Evolutionary conservation across 2,329 filamentous ascomycete genomes (phyloP), one percentile per base, ranked within the genome.

Genomic region (Apiospora malaysiana): DNA sequence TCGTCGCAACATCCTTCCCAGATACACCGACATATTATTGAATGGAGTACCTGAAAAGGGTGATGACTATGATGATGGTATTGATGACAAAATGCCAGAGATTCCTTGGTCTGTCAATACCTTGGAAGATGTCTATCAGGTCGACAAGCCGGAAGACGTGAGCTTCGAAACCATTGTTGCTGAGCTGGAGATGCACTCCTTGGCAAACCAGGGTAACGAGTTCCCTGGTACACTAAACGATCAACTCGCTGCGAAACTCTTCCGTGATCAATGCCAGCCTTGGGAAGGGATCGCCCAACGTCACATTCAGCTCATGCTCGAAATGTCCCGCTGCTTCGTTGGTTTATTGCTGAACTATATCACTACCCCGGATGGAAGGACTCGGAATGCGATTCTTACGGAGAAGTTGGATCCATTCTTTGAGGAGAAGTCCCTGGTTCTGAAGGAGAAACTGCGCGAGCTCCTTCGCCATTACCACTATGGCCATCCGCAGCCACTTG

Each of bases 151-250:
- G 42, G 42, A 45, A 45, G 42, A 45, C 42, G 42, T 45, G 42
- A 45, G 42, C 42, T 45, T 45, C 42, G 42, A 45, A 45, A 16
- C 42, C 14, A 18, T 45, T 45, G 42, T 45, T 45, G 71, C 4
- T 75, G 73, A 82, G 9, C 73, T 85, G 0, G 75, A 82, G 71
- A 69, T 51, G 2, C 72, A 80, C 8, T 82, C 81, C 1, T 78
- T 80, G 0, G 73, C 71, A 0, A 83, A 84, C 45, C 83, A 82
- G 69, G 84, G 83, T 0, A 77, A 71, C 0, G 82, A 84, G 66
- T 81, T 85, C 25, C 82, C 83, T 0, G 83, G 83, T 0, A 77
- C 77, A 0, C 75, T 79, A 0, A 85, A 82, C 49, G 76, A 76
- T 18, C 77, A 80, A 0, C 76, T 85, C 4, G 80, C 77, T 0